Conservation (phyloP, 257 asterid species). For the Ajuga chamaepitys region DNA sequence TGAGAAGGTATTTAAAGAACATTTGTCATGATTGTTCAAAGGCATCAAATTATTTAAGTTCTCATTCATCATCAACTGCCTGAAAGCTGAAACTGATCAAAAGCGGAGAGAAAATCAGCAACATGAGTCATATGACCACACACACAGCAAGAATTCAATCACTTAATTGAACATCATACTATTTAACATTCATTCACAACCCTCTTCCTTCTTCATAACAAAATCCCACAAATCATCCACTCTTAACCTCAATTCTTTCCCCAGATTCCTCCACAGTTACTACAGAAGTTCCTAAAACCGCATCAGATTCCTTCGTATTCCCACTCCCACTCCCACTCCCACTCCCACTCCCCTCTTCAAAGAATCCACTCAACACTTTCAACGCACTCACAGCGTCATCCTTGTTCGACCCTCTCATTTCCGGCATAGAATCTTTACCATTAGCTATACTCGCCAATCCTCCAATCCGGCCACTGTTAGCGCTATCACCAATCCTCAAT, state of each 20-base stretch:
- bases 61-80: too few relatives aligned
- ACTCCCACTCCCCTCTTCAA: background rate
- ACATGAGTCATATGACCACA: too few relatives aligned
- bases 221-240: background rate
- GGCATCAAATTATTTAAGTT: too few relatives aligned
- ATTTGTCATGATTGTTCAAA: too few relatives aligned
- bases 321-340: too few relatives aligned
- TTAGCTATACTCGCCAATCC: conserved; percentile 8
- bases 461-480: background rate
- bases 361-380: conserved; percentile 16
- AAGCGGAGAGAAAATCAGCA: too few relatives aligned
- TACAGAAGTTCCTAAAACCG: background rate
- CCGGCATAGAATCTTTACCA: background rate
- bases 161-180: background rate
- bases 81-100: too few relatives aligned
- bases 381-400: conserved; percentile 22
- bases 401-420: background rate
- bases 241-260: conserved; percentile 7
- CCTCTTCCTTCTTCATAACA: background rate
- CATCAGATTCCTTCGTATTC: background rate
- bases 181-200: background rate
- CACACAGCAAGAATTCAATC: too few relatives aligned
- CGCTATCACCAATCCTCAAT: background rate
- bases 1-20: too few relatives aligned
- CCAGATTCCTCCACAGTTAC: too few relatives aligned